Evolutionary conservation across 2,329 filamentous ascomycete species (phyloP).

Genomic region (Ophiostoma populinum): DNA sequence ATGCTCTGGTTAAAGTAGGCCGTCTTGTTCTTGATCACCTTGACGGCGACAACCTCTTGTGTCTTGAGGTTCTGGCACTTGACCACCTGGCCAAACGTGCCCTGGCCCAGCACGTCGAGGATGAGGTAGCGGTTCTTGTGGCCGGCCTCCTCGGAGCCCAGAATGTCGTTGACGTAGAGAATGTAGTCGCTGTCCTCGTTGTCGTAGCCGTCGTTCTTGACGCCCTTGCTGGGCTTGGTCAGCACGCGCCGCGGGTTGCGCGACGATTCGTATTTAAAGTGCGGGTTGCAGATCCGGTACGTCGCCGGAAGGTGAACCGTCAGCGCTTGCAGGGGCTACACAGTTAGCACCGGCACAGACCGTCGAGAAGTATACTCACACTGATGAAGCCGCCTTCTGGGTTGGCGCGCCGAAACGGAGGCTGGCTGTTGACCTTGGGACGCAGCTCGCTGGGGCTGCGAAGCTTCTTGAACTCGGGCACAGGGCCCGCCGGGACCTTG

Average conservation of each 20-base stretch:
- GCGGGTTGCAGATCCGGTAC: conserved; percentile 94
- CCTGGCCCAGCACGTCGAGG: conserved; percentile 88
- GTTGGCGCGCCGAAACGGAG: conserved; percentile 80
- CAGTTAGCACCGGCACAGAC: conserved; percentile 1
- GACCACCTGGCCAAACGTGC: conserved; percentile 95
- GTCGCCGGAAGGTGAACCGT: conserved; percentile 86
- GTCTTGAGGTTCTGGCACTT: conserved; percentile 98
- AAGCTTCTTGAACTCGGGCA: conserved; percentile 77
- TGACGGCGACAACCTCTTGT: conserved; percentile 94
- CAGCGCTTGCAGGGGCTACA: conserved; percentile 78
- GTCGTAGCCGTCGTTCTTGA: conserved; percentile 97
- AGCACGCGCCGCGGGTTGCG: conserved; percentile 88
- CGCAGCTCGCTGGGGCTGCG: conserved; percentile 56
- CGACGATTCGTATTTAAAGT: conserved; percentile 97
- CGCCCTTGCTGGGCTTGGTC: conserved; percentile 95
- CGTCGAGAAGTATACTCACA: conserved; percentile 32
- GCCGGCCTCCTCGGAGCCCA: conserved; percentile 92
- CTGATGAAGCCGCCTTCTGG: conserved; percentile 97
- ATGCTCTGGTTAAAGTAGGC: conserved; percentile 99
- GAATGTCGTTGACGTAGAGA: conserved; percentile 94
- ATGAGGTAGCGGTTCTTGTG: conserved; percentile 98
- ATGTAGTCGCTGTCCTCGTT: conserved; percentile 99
- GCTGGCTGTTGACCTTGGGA: conserved; percentile 72
- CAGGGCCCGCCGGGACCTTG: conserved; percentile 40
- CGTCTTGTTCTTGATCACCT: conserved; percentile 97